Conservation (phyloP, 176 grass and related monocot species). For the Triticum timopheevii region DNA sequence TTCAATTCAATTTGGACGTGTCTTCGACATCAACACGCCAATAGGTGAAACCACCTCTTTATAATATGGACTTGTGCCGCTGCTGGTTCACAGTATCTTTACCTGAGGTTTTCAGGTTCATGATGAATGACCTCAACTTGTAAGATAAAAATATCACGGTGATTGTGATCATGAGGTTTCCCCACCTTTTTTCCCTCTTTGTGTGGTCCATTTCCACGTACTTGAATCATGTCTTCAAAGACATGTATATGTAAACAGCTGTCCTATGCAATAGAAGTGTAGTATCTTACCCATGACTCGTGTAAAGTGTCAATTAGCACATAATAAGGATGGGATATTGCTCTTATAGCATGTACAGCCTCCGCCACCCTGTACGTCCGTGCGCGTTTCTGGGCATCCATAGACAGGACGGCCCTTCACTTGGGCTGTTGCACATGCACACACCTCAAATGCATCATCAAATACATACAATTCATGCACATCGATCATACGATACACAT, state of each 20-base stretch:
- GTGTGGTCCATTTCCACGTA: background rate
- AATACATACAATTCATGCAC: too few species aligned
- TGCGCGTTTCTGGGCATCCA: too few species aligned
- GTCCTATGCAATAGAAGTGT: too few species aligned
- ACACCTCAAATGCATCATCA: too few species aligned
- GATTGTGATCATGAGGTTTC: background rate
- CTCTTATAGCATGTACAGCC: too few species aligned
- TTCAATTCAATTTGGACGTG: constrained; percentile 18
- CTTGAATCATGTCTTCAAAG: background rate
- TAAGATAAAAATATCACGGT: background rate
- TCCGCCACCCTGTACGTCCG: too few species aligned
- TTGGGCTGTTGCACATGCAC: too few species aligned
- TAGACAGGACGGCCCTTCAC: too few species aligned
- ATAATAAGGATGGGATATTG: too few species aligned
- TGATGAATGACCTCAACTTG: background rate
- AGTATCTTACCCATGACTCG: too few species aligned
- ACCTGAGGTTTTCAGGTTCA: background rate
- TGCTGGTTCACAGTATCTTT: background rate
- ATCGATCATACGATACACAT: too few species aligned
- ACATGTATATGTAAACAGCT: background rate
- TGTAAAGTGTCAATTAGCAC: too few species aligned
- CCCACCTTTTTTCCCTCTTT: background rate
- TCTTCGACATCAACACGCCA: constrained; percentile 16
- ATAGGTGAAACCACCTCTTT: background rate
- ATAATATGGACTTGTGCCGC: background rate